phyloP scores from a whole-genome alignment of 2,329 filamentous ascomycete species.

The Colletotrichum sp. region DNA sequence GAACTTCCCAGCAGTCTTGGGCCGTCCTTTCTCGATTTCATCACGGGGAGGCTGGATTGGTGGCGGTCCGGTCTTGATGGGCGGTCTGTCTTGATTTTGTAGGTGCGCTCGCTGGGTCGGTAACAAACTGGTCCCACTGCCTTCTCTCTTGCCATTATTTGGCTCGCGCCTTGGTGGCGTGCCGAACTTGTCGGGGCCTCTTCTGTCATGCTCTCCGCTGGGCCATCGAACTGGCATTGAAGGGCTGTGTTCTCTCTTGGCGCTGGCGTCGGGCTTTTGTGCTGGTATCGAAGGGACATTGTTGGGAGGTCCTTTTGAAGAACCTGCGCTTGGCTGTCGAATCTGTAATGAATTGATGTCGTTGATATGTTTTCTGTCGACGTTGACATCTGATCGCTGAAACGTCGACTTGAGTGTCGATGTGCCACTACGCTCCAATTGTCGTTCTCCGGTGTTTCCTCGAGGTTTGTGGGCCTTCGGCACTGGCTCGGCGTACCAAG shows the following conservation, averaged over 20 bases:
- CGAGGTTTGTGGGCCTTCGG: not conserved
- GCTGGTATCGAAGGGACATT: not conserved
- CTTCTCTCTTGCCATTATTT: not conserved
- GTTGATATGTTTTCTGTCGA: slow-evolving; percentile 6
- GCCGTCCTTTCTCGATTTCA: not conserved
- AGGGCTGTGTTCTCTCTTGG: not conserved
- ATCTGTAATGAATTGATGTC: not conserved
- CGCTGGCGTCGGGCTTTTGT: not conserved
- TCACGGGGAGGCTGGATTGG: not conserved
- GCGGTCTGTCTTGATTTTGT: not conserved
- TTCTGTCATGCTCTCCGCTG: not conserved
- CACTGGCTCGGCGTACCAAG: not conserved
- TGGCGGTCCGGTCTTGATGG: not conserved
- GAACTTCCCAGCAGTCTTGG: not conserved
- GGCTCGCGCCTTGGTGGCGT: not conserved
- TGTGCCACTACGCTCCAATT: slow-evolving; percentile 2
- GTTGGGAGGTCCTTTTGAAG: not conserved
- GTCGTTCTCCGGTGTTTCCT: not conserved
- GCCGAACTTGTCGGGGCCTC: not conserved
- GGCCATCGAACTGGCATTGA: not conserved
- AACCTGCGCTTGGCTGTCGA: not conserved
- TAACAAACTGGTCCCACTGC: not conserved
- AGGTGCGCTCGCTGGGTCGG: not conserved
- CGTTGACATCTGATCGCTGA: slow-evolving; percentile 1
- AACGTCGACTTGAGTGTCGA: not conserved